A percentile compares a stretch with the other conserved stretches of the same genome.
Conservation (phyloP, 2,329 filamentous ascomycete species). For the Incumbomyces delicatus region DNA sequence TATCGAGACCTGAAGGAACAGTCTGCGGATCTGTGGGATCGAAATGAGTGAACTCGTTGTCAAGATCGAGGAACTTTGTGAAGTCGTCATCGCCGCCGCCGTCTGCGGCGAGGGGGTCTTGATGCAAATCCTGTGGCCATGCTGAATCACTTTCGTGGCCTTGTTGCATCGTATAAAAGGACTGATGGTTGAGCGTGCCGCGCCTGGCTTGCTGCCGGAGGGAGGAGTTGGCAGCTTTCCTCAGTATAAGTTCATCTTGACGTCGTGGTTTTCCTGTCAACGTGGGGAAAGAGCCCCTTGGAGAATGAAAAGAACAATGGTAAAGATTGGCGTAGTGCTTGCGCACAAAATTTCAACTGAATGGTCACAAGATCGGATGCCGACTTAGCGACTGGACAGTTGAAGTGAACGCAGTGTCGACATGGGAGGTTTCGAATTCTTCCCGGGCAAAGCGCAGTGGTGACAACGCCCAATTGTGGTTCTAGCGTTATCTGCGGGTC, state of each 20-base stretch:
- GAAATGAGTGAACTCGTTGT: slow-evolving; percentile 34
- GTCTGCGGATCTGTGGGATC: slow-evolving; percentile 25
- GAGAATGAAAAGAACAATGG: too few relatives aligned
- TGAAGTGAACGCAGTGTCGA: too few relatives aligned
- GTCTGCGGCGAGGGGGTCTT: slow-evolving; percentile 26
- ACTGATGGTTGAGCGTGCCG: background rate
- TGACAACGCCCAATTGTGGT: too few relatives aligned
- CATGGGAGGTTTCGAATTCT: too few relatives aligned
- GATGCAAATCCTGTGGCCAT: slow-evolving; percentile 32
- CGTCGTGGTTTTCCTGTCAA: background rate
- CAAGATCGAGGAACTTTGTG: slow-evolving; percentile 40
- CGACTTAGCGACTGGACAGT: too few relatives aligned
- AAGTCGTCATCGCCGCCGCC: slow-evolving; percentile 37
- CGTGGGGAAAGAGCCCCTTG: too few relatives aligned
- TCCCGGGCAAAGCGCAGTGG: too few relatives aligned
- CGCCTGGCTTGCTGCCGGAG: slow-evolving; percentile 7
- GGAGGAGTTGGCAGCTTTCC: background rate
- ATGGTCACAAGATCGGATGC: too few relatives aligned
- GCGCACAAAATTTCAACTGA: too few relatives aligned
- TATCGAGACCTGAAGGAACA: slow-evolving; percentile 28
- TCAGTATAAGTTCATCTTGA: background rate
- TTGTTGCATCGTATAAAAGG: slow-evolving; percentile 17
- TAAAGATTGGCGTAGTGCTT: too few relatives aligned
- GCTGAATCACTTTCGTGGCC: slow-evolving; percentile 17
- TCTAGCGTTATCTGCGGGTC: too few relatives aligned